These are phyloP conservation scores for Phytophthora litchii DNA, from an alignment of 352 stramenopile species.

Conservation along the genomic window DNA sequence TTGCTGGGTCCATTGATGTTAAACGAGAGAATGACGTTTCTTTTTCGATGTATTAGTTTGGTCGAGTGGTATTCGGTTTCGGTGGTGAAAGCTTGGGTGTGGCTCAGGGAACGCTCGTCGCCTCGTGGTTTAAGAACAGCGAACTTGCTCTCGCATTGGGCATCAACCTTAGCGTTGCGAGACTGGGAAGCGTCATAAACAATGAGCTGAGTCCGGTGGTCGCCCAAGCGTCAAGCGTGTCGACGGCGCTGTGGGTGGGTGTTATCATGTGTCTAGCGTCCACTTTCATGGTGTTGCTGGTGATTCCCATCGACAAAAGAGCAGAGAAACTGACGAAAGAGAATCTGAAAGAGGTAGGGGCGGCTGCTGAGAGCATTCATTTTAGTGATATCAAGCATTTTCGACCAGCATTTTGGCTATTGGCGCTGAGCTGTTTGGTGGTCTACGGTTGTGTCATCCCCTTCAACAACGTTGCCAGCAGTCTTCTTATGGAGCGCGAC, in stretches of 20 bases:
- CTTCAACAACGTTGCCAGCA: slow-evolving; percentile 94
- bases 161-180: slow-evolving; percentile 91
- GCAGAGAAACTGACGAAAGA: slow-evolving; percentile 42
- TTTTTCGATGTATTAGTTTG: slow-evolving; percentile 50
- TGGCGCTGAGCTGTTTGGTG: slow-evolving; percentile 91
- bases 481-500: slow-evolving; percentile 91
- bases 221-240: slow-evolving; percentile 66
- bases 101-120: slow-evolving; percentile 89
- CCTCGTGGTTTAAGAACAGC: slow-evolving; percentile 93
- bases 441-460: slow-evolving; percentile 94
- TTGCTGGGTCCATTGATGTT: neutral
- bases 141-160: slow-evolving; percentile 93
- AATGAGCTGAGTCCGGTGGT: slow-evolving; percentile 89
- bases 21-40: slow-evolving; percentile 5
- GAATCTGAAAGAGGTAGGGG: slow-evolving; percentile 26
- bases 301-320: slow-evolving; percentile 84
- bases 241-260: slow-evolving; percentile 86
- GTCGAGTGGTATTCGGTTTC: slow-evolving; percentile 92
- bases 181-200: slow-evolving; percentile 93
- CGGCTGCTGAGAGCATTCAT: slow-evolving; percentile 55
- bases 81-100: slow-evolving; percentile 93
- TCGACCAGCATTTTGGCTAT: slow-evolving; percentile 87
- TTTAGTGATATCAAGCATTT: slow-evolving; percentile 83
- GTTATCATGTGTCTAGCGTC: slow-evolving; percentile 81
- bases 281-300: slow-evolving; percentile 66